phyloP scores from a whole-genome alignment of 2,329 filamentous ascomycete genomes.

The Pleurostoma richardsiae region DNA sequence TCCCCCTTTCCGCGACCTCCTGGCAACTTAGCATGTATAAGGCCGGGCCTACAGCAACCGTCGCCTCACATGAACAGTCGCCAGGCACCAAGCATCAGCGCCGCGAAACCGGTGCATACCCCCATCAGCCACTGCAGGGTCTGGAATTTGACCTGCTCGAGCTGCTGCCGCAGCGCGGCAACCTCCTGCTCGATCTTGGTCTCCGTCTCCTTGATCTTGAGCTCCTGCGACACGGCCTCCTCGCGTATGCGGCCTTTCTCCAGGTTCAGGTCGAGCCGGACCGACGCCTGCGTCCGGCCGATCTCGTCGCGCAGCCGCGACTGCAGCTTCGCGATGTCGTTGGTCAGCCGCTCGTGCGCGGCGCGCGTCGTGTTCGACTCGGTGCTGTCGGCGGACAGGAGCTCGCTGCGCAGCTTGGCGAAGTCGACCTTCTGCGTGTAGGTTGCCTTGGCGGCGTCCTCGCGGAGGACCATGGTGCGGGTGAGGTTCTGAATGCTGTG shows the following conservation, averaged over 20 bases:
- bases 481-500: slow-evolving; percentile 90
- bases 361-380: slow-evolving; percentile 84
- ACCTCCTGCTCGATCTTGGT: slow-evolving; percentile 98
- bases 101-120: slow-evolving; percentile 64
- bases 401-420: slow-evolving; percentile 90
- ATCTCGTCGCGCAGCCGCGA: slow-evolving; percentile 89
- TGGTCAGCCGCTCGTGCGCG: slow-evolving; percentile 86
- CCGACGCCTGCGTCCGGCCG: slow-evolving; percentile 85
- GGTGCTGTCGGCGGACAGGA: slow-evolving; percentile 85
- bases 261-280: slow-evolving; percentile 86
- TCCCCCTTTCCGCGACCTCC: too few species aligned
- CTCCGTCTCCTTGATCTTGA: slow-evolving; percentile 98
- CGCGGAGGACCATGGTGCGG: slow-evolving; percentile 93
- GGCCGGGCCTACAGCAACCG: too few species aligned
- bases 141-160: slow-evolving; percentile 97
- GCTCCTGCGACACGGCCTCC: slow-evolving; percentile 92
- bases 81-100: slow-evolving; percentile 65
- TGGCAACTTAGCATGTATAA: too few species aligned
- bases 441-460: slow-evolving; percentile 79
- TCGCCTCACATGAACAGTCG: slow-evolving; percentile 56
- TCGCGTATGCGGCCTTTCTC: slow-evolving; percentile 96
- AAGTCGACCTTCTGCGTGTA: slow-evolving; percentile 95
- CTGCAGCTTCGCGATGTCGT: slow-evolving; percentile 92
- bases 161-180: slow-evolving; percentile 79
- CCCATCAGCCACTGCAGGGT: slow-evolving; percentile 98